These are phyloP conservation scores for Candida ascalaphidarum DNA, from an alignment of 805 yeast genomes.

Conservation along the genomic window DNA sequence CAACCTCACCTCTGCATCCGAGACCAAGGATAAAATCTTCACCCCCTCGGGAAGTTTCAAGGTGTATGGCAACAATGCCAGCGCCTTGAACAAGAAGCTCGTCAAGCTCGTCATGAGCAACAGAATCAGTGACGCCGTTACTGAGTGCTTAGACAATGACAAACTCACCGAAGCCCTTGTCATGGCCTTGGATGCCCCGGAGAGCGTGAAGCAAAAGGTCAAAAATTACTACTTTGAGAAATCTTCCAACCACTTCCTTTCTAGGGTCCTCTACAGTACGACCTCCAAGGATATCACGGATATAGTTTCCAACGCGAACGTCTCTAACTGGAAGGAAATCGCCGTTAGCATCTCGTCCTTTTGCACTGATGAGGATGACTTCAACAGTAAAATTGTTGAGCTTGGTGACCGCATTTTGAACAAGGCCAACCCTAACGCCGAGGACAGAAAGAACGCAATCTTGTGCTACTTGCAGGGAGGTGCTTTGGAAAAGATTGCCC, in stretches of 20 bases:
- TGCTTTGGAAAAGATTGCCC: conserved; percentile 68
- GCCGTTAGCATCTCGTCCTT: conserved; percentile 63
- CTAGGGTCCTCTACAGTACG: conserved; percentile 68
- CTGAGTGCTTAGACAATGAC: conserved; percentile 53
- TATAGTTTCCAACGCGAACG: conserved; percentile 68
- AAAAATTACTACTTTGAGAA: conserved; percentile 62
- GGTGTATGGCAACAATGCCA: conserved; percentile 21
- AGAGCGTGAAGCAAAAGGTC: conserved; percentile 54
- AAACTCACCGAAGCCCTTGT: conserved; percentile 73
- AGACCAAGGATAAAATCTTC: conserved; percentile 9
- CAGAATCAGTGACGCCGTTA: conserved; percentile 58
- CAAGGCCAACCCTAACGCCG: conserved; percentile 7
- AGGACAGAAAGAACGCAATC: conserved; percentile 65
- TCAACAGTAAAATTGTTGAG: conserved; percentile 45
- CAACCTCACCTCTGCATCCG: conserved; percentile 20
- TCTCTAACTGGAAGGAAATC: conserved; percentile 75
- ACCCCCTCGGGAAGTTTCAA: conserved; percentile 51
- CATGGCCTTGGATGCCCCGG: conserved; percentile 63
- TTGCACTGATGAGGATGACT: conserved; percentile 36
- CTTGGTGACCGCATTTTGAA: conserved; percentile 71
- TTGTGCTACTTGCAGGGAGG: conserved; percentile 73
- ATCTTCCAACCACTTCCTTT: conserved; percentile 44
- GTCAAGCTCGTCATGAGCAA: conserved; percentile 46
- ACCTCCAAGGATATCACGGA: conserved; percentile 52
- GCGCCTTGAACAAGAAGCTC: conserved; percentile 34